Base-by-base conservation (phyloP, 2,329 filamentous ascomycete genomes). In the Penicillium sp. region DNA sequence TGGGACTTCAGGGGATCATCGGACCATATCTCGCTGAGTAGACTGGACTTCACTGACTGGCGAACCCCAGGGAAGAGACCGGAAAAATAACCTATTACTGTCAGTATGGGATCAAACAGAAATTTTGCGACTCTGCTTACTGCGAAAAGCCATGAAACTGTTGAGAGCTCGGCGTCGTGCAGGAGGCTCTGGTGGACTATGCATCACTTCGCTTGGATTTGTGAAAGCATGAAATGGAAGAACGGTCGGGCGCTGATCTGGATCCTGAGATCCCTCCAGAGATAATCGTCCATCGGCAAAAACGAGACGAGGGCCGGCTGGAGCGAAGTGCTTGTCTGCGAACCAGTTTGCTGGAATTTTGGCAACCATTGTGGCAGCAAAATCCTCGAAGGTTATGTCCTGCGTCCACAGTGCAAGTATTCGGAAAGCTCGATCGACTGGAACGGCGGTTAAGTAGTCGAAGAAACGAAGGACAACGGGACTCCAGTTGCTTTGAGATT, bases 71-170 rank as follows among this genome's bases (percentile, higher is more conserved):
- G 29, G n/a, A 32, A 32, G 4, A 15, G 4, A 5, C 9, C 4
- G 7, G 29, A 32, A n/a, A 32, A 15, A 15, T 32, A 32, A 32
- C 29, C 29, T 32, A 32, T 13, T 12, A 15, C 7, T 9, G 7
- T 32, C 12, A 15, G 29, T 10, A 12, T 15, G 9, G 4, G 29
- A 27, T 32, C 9, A 32, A 32, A n/a, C 5, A 10, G 12, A 6
- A 5, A 32, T n/a, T 32, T 12, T 32, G 29, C 4, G n/a, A 18
- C 8, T 13, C 5, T 39, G 24, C 44, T 37, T 46, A 46, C 44
- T 20, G 9, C 44, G 18, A 17, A 46, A 46, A 2, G 24, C n/a
- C 44, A 46, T 46, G 33, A 46, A 46, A 21, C 32, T 37, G 32
- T 46, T 46, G 18, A 46, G 7, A 15, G 44, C 10, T 15, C 44